Conservation (phyloP, 1,284 basidiomycete genomes). For the Meira miltonrushii region DNA sequence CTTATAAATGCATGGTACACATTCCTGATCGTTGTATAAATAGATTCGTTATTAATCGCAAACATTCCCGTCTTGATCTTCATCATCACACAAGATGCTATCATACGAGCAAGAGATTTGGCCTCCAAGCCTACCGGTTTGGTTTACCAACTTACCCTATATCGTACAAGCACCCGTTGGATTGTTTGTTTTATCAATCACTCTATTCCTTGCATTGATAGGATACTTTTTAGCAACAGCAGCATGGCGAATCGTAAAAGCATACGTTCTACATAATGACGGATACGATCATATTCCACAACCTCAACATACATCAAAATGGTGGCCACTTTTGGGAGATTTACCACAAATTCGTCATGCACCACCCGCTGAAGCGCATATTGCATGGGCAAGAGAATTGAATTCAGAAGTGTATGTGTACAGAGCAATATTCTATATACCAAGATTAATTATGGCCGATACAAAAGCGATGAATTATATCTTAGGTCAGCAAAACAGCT, state of each 20-base stretch:
- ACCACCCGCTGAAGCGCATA: constrained; percentile 16
- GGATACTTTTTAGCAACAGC: too few relatives aligned
- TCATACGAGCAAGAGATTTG: too few relatives aligned
- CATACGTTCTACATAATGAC: neutral
- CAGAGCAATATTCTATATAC: constrained; percentile 41
- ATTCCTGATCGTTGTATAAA: too few relatives aligned
- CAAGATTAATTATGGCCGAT: constrained; percentile 39
- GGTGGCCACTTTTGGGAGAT: constrained; percentile 8
- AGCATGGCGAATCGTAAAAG: neutral
- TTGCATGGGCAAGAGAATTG: constrained; percentile 20
- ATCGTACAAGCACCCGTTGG: too few relatives aligned
- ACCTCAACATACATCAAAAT: neutral
- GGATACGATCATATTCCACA: neutral
- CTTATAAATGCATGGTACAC: too few relatives aligned
- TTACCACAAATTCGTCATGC: constrained; percentile 6
- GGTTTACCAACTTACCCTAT: too few relatives aligned
- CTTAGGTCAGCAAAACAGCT: constrained; percentile 20
- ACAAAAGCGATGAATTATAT: constrained; percentile 40
- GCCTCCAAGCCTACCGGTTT: too few relatives aligned
- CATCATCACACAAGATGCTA: too few relatives aligned
- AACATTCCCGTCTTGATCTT: too few relatives aligned
- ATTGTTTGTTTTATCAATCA: too few relatives aligned
- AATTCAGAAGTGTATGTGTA: constrained; percentile 32
- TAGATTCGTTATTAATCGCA: too few relatives aligned
- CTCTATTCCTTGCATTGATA: too few relatives aligned